Conservation (phyloP, 2,329 filamentous ascomycete species). For the Aaosphaeria arxii region DNA sequence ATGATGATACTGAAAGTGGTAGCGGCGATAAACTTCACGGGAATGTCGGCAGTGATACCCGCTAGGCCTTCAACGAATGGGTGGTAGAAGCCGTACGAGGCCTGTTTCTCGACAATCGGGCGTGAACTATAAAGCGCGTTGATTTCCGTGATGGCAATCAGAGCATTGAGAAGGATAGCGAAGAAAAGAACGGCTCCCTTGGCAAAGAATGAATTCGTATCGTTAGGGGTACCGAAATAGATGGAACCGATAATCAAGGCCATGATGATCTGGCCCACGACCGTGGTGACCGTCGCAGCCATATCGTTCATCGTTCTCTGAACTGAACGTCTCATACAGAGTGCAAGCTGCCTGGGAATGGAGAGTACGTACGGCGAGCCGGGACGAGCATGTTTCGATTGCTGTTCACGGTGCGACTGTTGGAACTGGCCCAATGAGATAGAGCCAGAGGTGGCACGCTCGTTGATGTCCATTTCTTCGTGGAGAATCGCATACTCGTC, state of each 20-base stretch:
- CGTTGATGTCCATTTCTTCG: slow-evolving; percentile 52
- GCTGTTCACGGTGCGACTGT: slow-evolving; percentile 45
- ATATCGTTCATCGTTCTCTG: slow-evolving; percentile 34
- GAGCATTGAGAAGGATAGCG: slow-evolving; percentile 58
- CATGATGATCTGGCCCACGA: slow-evolving; percentile 52
- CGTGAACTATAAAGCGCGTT: slow-evolving; percentile 70
- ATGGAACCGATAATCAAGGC: slow-evolving; percentile 61
- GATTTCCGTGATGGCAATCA: slow-evolving; percentile 56
- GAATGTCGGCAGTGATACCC: slow-evolving; percentile 80
- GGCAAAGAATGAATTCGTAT: slow-evolving; percentile 52
- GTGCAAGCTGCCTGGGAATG: slow-evolving; percentile 44
- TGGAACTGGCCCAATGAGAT: slow-evolving; percentile 3
- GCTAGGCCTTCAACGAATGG: slow-evolving; percentile 80
- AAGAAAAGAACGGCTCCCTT: slow-evolving; percentile 60
- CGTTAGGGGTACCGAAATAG: slow-evolving; percentile 53
- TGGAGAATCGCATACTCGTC: slow-evolving; percentile 42
- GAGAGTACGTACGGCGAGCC: slow-evolving; percentile 59
- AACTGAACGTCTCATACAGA: slow-evolving; percentile 29
- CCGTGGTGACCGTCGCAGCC: slow-evolving; percentile 29
- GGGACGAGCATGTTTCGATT: slow-evolving; percentile 53
- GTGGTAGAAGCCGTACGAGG: slow-evolving; percentile 82
- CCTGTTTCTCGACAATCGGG: slow-evolving; percentile 86
- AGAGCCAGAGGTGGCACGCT: slow-evolving; percentile 15
- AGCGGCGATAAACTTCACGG: slow-evolving; percentile 70
- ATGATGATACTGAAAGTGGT: slow-evolving; percentile 74